Evolutionary conservation across 805 yeast species (phyloP).

Genomic region (Saccharomycopsis amapae): DNA sequence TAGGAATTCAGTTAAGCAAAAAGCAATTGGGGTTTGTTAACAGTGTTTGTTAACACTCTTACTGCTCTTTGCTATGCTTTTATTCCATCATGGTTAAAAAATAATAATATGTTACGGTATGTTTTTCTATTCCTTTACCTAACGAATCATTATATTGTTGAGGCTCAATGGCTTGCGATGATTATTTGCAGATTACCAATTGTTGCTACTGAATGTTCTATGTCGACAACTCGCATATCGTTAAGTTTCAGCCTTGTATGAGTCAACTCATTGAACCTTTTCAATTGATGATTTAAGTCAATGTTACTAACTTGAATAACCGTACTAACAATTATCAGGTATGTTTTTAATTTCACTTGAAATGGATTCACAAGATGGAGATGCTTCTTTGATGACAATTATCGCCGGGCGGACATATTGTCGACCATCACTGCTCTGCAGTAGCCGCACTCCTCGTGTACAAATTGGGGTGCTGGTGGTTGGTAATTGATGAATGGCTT

Average conservation of each 20-base stretch:
- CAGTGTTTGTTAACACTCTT: too few relatives aligned
- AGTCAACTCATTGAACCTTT: neutral
- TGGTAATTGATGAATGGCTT: slow-evolving; percentile 19
- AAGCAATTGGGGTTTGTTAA: too few relatives aligned
- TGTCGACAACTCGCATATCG: slow-evolving; percentile 22
- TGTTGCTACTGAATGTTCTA: slow-evolving; percentile 21
- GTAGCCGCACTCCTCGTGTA: slow-evolving; percentile 21
- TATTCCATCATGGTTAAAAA: too few relatives aligned
- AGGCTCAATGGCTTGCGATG: slow-evolving; percentile 8
- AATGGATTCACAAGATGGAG: neutral
- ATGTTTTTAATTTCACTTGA: neutral
- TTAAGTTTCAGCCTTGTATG: slow-evolving; percentile 23
- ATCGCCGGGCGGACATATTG: slow-evolving; percentile 23
- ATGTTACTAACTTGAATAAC: neutral
- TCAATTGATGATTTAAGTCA: neutral
- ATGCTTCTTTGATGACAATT: slow-evolving; percentile 17
- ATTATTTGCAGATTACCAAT: slow-evolving; percentile 21
- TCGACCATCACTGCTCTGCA: slow-evolving; percentile 2
- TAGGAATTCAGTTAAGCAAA: too few relatives aligned
- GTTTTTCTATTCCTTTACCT: slow-evolving; percentile 1
- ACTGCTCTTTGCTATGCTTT: too few relatives aligned
- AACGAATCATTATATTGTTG: neutral
- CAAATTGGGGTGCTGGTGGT: slow-evolving; percentile 18
- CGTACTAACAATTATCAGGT: neutral
- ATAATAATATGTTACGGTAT: too few relatives aligned